These are phyloP conservation scores for Monascus ruber DNA, from an alignment of 2,329 filamentous ascomycete species.

Conservation along the genomic window DNA sequence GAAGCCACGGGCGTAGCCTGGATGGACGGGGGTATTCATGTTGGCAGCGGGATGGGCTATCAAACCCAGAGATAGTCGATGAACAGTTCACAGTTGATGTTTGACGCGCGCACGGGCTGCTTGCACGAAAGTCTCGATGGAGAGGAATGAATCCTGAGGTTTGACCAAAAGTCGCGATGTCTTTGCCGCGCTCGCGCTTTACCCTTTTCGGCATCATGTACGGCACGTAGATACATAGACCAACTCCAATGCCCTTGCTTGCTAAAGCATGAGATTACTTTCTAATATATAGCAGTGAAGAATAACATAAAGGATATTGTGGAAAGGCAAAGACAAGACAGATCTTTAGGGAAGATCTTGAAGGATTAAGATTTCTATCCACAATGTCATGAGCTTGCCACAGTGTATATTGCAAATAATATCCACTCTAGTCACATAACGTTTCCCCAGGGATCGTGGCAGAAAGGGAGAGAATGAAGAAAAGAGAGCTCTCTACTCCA, in stretches of 20 bases:
- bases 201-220: constrained; percentile 17
- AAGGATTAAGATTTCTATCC: not conserved
- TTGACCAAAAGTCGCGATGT: constrained; percentile 20
- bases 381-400: not conserved
- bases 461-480: not conserved
- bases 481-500: constrained; percentile 53
- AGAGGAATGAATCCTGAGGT: not conserved
- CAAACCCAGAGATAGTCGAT: not conserved
- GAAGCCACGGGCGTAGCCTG: constrained; percentile 31
- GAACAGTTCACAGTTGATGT: not conserved
- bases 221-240: too few species aligned
- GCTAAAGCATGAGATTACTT: too few species aligned
- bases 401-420: not conserved
- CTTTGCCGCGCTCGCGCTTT: constrained; percentile 23
- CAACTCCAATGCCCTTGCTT: too few species aligned
- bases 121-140: not conserved
- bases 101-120: not conserved
- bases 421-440: constrained; percentile 3
- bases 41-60: constrained; percentile 5
- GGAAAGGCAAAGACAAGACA: too few species aligned
- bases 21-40: constrained; percentile 30
- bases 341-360: not conserved
- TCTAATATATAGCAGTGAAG: too few species aligned
- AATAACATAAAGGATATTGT: too few species aligned
- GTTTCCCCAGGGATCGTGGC: constrained; percentile 9